Base-by-base conservation (phyloP, 1,284 basidiomycete species). In the Puccinia triticina region DNA sequence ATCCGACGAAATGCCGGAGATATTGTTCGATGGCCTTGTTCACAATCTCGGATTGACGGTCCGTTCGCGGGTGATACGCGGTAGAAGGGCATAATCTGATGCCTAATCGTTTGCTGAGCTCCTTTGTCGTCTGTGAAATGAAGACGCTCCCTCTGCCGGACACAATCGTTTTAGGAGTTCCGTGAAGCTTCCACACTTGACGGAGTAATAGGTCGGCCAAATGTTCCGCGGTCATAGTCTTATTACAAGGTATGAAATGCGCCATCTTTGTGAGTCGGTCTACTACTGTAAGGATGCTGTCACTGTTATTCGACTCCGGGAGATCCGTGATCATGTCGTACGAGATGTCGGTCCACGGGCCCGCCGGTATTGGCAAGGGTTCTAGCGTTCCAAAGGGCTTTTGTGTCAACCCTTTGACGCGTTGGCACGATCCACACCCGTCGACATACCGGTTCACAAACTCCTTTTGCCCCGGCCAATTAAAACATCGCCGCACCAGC, bases 21-120 rank as follows among this genome's bases (percentile, higher is more conserved):
- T 43, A 43, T 43, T 43, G 40, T 12, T 43, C 12, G 40, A 43
- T 12, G 4, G 40, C 40, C 40, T 43, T 43, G 40, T 43, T 43
- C 7, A 40, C 55, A 7, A 46, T 64, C n/a, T 82, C 61, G 4
- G 74, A 77, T 64, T 79, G 77, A 4, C 66, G 50, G 43, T 79
- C 67, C 3, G 77, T 79, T 29, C 37, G 48, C 7, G 77, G 77
- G 34, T 79, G 77, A 32, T 37, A 71, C 0, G 66, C 50, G 0
- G 66, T 79, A 0, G 66, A 79, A 0, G 74, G 77, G 10, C 29
- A 26, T 5, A 53, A 46, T 21, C 69, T 4, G 46, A 71, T 71
- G 1, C 26, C 43, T 11, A 71, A 7, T 1, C n/a, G 29, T 0
- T 21, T 2, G 26, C 46, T 14, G 1, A 71, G 26, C 23, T 71